phyloP scores from a whole-genome alignment of 192 early-diverging fungal species.

The Backusella circina region DNA sequence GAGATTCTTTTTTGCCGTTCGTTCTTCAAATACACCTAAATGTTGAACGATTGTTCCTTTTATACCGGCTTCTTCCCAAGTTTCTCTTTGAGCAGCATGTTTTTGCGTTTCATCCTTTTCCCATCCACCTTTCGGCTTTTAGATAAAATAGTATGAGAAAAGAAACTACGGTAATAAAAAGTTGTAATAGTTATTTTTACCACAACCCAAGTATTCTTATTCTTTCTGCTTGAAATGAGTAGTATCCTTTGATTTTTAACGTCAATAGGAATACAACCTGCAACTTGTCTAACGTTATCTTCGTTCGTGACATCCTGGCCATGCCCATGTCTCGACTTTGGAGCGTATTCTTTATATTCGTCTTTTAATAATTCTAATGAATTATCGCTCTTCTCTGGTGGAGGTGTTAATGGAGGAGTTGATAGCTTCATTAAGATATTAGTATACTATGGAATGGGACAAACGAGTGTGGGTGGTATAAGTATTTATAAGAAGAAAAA shows the following conservation, averaged over 20 bases:
- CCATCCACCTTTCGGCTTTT: slow-evolving; percentile 57
- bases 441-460: neutral
- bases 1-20: slow-evolving; percentile 26
- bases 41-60: slow-evolving; percentile 40
- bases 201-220: slow-evolving; percentile 44
- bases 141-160: neutral
- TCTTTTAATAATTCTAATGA: neutral
- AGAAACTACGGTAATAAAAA: no score
- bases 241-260: slow-evolving; percentile 35
- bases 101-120: slow-evolving; percentile 55
- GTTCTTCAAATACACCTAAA: slow-evolving; percentile 46
- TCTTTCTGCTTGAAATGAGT: slow-evolving; percentile 42
- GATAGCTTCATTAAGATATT: neutral
- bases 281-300: slow-evolving; percentile 21
- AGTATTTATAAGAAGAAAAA: neutral
- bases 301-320: slow-evolving; percentile 12
- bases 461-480: neutral
- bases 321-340: slow-evolving; percentile 12
- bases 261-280: slow-evolving; percentile 51
- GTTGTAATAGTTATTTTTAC: neutral
- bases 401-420: neutral
- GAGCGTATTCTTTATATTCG: slow-evolving; percentile 4
- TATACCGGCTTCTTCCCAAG: slow-evolving; percentile 58
- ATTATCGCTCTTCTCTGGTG: neutral
- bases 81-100: slow-evolving; percentile 50